Evolutionary conservation across 2,329 filamentous ascomycete genomes (phyloP).

Genomic region (Phaeosphaeriaceae sp.): DNA sequence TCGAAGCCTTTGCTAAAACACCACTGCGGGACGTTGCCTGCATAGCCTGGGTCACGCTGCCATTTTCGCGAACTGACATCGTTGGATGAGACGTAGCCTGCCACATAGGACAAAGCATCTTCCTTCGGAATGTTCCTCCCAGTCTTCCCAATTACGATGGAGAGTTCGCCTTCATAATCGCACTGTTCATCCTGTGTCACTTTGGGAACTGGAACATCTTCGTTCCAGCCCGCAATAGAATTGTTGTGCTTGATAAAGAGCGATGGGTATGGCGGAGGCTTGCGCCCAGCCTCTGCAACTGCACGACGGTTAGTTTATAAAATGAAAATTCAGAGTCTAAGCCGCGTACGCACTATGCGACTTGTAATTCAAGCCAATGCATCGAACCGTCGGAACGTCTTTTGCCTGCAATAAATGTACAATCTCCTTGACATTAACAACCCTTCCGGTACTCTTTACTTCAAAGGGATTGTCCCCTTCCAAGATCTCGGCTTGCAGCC

Average conservation of each 20-base stretch:
- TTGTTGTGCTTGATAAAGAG: slow-evolving; percentile 11
- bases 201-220: slow-evolving; percentile 52
- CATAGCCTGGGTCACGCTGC: slow-evolving; percentile 45
- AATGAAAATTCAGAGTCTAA: no score
- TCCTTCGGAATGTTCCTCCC: slow-evolving; percentile 54
- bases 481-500: background rate
- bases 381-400: background rate
- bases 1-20: slow-evolving; percentile 61
- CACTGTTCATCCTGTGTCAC: slow-evolving; percentile 54
- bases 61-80: slow-evolving; percentile 58
- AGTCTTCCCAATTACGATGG: slow-evolving; percentile 57
- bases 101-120: slow-evolving; percentile 54
- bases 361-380: slow-evolving; percentile 2
- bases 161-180: slow-evolving; percentile 43
- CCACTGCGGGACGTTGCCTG: slow-evolving; percentile 57
- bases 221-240: slow-evolving; percentile 5
- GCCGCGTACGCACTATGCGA: background rate
- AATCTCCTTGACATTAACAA: background rate
- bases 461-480: background rate
- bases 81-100: slow-evolving; percentile 59
- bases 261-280: slow-evolving; percentile 12
- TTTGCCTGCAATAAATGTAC: background rate
- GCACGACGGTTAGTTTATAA: background rate
- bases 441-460: background rate
- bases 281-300: slow-evolving; percentile 12